Base-by-base conservation (phyloP, 495 filamentous ascomycete genomes). In the Platismatia glauca region DNA sequence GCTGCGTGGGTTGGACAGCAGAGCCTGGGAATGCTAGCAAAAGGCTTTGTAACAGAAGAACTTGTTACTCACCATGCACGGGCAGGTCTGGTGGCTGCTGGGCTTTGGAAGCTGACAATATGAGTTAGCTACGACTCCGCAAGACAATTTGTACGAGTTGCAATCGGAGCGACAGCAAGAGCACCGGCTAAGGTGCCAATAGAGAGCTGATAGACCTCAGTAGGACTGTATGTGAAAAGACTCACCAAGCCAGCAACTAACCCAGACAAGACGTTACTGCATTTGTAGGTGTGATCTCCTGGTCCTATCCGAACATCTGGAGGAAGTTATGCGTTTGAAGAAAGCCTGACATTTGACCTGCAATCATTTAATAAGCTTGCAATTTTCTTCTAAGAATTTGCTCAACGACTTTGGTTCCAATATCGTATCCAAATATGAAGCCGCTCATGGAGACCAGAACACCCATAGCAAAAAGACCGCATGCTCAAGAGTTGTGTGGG, bases 341-440 rank as follows among this genome's bases (percentile, higher is more conserved):
- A 71, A 89, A 87, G 64, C 79, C 79, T 41, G 78, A 74, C 65
- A 82, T 81, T 72, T 82, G 79, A 70, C 79, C 78, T 79, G 75
- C 74, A 65, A 12, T 48, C 55, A 15, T 50, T 6, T 27, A 5
- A 48, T 53, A 22, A 41, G 41, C 22, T 16, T 57, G 8, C 27
- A n/a, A 2, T 12, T 57, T 18, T 11, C 5, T 15, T 15, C 13
- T 20, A 7, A 11, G 20, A 4, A 22, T 59, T n/a, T 39, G 64
- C 69, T 31, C 58, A 61, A 8, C 43, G 66, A 58, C 69, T 61
- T 70, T n/a, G n/a, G 62, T 73, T 78, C 78, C 79, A 65, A 86
- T 89, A 38, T 88, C 84, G 62, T 88, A 88, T 67, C 88, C 88
- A 66, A 89, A 90, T 63, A 90, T 84, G 71, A 90, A 86, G 64